Base-by-base conservation (phyloP, 805 yeast species). In the Ogataea salicorniae region DNA sequence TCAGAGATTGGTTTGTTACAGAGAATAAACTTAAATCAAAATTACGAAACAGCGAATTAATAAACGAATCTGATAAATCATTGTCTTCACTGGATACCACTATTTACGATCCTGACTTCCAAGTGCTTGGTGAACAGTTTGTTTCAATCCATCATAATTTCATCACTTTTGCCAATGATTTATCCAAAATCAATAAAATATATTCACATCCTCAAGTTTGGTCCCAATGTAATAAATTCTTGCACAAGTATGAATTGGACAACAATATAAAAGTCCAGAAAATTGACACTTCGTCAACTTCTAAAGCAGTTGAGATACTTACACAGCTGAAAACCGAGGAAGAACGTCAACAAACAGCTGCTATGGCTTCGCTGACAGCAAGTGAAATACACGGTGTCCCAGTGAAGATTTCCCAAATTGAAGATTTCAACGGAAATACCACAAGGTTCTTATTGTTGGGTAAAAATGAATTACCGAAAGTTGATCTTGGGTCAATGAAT, bases 141-240 rank as follows among this genome's bases (percentile, higher is more conserved):
- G 97, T 92, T 1, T 64, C 84, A 1, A 87, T 92, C 49, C 84
- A 81, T 48, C 98, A 94, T 68, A 84, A 84, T 62, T 71, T 92
- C 36, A 70, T 83, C 50, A 67, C 83, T 5, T 69, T 63, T 52
- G 73, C 77, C 8, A 56, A 60, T 41, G 72, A 71, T 34, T 54
- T 84, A 3, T 53, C 63, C 1, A 62, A 73, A 14, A 75, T 90
- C 44, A 66, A 61, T 15, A 77, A 73, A 33, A 76, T 92, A 17
- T 87, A 87, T 68, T 87, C 97, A 3, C 99, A 92, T 66, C 97
- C 99, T 2, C 99, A 92, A 64, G 99, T 91, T 0, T 92, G 99
- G 99, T 95, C 97, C 9, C 99, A 92, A 63, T 83, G 87, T 43
- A 70, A 75, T 3, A 63, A 69, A 20, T 94, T 87, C 69, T 61